Percentiles rank a stretch among this genome's conserved stretches.
These are phyloP conservation scores for Eremochloa ophiuroides DNA, from an alignment of 176 grass and related monocot species.

Conservation along the genomic window DNA sequence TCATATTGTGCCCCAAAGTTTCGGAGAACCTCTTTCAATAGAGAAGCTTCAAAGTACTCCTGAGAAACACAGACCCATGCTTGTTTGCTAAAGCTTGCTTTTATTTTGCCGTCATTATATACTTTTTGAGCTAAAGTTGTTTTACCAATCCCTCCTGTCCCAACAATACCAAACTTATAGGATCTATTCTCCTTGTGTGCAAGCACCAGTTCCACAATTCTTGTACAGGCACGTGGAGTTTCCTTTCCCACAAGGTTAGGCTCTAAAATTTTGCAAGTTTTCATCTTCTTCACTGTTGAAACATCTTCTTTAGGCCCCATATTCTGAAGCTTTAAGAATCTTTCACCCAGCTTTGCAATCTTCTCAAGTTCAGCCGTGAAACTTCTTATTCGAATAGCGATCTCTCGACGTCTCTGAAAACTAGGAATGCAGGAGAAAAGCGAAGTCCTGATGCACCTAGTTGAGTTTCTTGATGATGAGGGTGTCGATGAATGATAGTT, in stretches of 20 bases:
- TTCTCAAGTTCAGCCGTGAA: neutral
- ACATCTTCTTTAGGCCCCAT: neutral
- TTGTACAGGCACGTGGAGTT: neutral
- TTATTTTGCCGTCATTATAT: slow-evolving; percentile 16
- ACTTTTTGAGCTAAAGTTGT: slow-evolving; percentile 36
- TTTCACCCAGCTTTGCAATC: neutral
- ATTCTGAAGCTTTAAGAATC: neutral
- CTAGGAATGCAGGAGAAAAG: no score
- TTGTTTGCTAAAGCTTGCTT: neutral
- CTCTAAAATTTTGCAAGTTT: neutral
- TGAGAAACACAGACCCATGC: slow-evolving; percentile 34
- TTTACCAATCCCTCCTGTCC: slow-evolving; percentile 15
- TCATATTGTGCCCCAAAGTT: neutral
- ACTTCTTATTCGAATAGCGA: neutral
- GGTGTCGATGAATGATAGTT: no score
- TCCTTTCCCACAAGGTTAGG: slow-evolving; percentile 27
- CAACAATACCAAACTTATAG: neutral
- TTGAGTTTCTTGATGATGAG: no score
- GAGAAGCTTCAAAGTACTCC: neutral
- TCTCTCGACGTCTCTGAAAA: no score
- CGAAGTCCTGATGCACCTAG: no score
- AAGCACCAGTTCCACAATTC: neutral
- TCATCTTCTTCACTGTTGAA: neutral
- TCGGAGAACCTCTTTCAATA: slow-evolving; percentile 21
- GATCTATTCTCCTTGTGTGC: neutral